phyloP scores from a whole-genome alignment of 139 green algal genomes.

The Picochlorum sp. region DNA sequence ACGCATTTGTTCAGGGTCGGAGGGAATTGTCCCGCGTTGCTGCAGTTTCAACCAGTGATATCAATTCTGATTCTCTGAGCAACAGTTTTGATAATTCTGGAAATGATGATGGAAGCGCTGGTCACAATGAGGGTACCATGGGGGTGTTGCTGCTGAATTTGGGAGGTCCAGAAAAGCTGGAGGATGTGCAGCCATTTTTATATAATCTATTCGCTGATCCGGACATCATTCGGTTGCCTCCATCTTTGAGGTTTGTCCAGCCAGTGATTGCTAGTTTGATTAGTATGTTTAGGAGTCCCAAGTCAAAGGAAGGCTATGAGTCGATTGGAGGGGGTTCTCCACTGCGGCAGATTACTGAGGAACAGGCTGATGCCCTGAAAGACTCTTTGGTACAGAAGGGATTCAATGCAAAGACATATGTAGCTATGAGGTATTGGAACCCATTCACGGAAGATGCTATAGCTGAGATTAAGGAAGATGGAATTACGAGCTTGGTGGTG shows the following conservation, averaged over 20 bases:
- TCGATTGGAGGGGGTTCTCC: conserved; percentile 93
- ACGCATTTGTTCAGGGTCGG: too few relatives aligned
- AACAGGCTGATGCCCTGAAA: conserved; percentile 77
- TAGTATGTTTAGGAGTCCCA: conserved; percentile 76
- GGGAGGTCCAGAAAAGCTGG: conserved; percentile 88
- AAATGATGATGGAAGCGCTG: too few relatives aligned
- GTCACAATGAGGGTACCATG: conserved; percentile 28
- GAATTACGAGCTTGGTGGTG: conserved; percentile 78
- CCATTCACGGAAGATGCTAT: conserved; percentile 82
- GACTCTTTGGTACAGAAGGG: conserved; percentile 37
- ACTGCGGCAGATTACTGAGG: conserved; percentile 86
- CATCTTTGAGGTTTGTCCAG: conserved; percentile 68
- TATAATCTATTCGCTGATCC: conserved; percentile 99
- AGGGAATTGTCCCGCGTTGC: too few relatives aligned
- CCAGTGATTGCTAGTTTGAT: conserved; percentile 72
- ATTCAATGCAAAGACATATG: conserved; percentile 69
- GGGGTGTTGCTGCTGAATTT: conserved; percentile 97
- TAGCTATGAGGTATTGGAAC: conserved; percentile 99
- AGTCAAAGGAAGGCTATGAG: conserved; percentile 82
- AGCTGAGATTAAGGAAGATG: conserved; percentile 65
- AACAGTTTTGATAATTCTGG: too few relatives aligned
- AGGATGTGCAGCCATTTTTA: conserved; percentile 97
- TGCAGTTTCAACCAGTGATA: too few relatives aligned
- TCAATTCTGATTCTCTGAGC: too few relatives aligned
- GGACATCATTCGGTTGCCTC: conserved; percentile 88